Evolutionary conservation across 2,329 filamentous ascomycete species (phyloP).

Genomic region (Scedosporium dehoogii): DNA sequence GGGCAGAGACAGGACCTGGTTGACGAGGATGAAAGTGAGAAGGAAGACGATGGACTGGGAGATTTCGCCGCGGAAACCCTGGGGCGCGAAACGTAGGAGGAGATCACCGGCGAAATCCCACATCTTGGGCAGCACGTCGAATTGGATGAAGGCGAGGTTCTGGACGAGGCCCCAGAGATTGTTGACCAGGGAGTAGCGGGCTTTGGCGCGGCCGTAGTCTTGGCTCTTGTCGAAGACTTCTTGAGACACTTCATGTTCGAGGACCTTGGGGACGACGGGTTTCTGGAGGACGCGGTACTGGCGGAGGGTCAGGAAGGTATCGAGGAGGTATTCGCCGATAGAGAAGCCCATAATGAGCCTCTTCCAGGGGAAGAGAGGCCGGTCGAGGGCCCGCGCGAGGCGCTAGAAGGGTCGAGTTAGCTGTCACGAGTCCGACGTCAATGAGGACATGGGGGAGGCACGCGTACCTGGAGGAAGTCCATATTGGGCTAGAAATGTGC

Average conservation of each 20-base stretch:
- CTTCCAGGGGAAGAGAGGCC: slow-evolving; percentile 95
- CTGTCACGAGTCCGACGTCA: slow-evolving; percentile 4
- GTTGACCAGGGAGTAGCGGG: slow-evolving; percentile 74
- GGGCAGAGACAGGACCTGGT: slow-evolving; percentile 70
- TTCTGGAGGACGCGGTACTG: slow-evolving; percentile 82
- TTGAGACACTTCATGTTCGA: slow-evolving; percentile 79
- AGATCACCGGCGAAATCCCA: slow-evolving; percentile 74
- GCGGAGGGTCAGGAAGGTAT: slow-evolving; percentile 78
- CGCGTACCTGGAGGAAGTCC: slow-evolving; percentile 7
- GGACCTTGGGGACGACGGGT: slow-evolving; percentile 72
- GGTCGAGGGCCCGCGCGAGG: slow-evolving; percentile 79
- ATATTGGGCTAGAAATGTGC: neutral
- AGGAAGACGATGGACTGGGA: slow-evolving; percentile 89
- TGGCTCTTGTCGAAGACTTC: slow-evolving; percentile 92
- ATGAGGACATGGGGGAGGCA: neutral
- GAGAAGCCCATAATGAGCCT: slow-evolving; percentile 91
- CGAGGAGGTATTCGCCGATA: slow-evolving; percentile 79
- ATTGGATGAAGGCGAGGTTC: slow-evolving; percentile 82
- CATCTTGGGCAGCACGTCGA: slow-evolving; percentile 80
- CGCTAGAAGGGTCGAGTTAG: slow-evolving; percentile 30
- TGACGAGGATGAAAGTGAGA: slow-evolving; percentile 73
- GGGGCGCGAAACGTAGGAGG: slow-evolving; percentile 64
- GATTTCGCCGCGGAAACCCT: slow-evolving; percentile 81
- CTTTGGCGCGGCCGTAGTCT: slow-evolving; percentile 83
- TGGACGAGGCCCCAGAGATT: slow-evolving; percentile 79